Evolutionary conservation across 2,329 filamentous ascomycete genomes (phyloP), one percentile per base, ranked within the genome.

Genomic region (Chalaropsis ovoidea): DNA sequence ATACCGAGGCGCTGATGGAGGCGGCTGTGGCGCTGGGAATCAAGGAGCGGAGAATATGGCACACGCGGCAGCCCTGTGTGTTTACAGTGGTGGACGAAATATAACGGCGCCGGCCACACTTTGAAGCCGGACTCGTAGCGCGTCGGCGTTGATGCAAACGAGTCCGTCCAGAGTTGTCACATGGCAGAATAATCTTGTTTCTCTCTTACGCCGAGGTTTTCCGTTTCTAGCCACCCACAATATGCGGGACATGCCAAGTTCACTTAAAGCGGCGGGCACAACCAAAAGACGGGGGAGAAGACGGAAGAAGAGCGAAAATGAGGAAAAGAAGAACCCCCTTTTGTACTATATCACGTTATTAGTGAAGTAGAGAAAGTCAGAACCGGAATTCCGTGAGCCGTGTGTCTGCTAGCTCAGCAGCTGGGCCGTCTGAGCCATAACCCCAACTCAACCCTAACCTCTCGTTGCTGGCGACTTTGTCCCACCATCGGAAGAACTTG

Each of bases 1-100:
- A 83, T 71, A 85, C 82, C 5, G 77, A 83, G 71, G 78, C 76
- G 62, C 78, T 85, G 74, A 65, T 68, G 22, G 76, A 83, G 76
- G 82, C 86, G 71, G 78, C 81, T 1, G 76, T 82, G 68, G 63
- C 63, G 7, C 73, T 87, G 27, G 84, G 83, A 1, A 77, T 78
- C 8, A 81, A 79, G 72, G 82, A 86, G 74, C 79, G 85, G 71
- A 77, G 83, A 68, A 82, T 86, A 42, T 88, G 85, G 85, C 83
- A 87, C 74, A 80, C 81, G 35, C 78, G 84, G 69, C 77, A 81
- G 70, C 79, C 82, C 60, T 85, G 79, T 69, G 71, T 80, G 62
- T 72, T 88, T 69, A 75, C 77, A 67, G 84, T 85, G 24, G 74
- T 73, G 66, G 83, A 86, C 72, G 63, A 65, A 27, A 17, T 60